phyloP scores from a whole-genome alignment of 108 stramenopile genomes.

The Nitzschia inconspicua region DNA sequence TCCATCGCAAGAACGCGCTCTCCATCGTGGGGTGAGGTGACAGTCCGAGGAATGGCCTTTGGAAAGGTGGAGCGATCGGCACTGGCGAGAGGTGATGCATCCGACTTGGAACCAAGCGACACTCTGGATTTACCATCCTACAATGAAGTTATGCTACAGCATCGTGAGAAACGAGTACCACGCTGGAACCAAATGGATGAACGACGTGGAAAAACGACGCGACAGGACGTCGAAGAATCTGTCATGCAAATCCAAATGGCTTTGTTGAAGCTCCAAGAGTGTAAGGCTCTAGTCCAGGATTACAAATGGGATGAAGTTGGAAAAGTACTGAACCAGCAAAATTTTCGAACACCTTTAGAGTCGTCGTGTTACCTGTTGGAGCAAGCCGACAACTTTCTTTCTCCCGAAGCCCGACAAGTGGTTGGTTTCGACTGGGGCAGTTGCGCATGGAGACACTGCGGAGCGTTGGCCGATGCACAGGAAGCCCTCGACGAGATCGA shows the following conservation, averaged over 20 bases:
- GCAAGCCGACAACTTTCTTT: slow-evolving; percentile 15
- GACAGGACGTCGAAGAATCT: slow-evolving; percentile 40
- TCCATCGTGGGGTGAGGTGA: slow-evolving; percentile 9
- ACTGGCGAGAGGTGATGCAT: neutral
- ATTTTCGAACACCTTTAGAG: slow-evolving; percentile 17
- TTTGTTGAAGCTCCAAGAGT: slow-evolving; percentile 31
- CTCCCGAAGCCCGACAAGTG: slow-evolving; percentile 23
- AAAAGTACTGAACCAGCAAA: slow-evolving; percentile 10
- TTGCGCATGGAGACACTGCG: slow-evolving; percentile 86
- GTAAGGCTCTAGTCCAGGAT: slow-evolving; percentile 52
- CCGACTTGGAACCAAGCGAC: slow-evolving; percentile 6
- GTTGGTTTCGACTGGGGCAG: slow-evolving; percentile 86
- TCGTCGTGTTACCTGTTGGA: slow-evolving; percentile 21
- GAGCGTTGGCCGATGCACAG: slow-evolving; percentile 80
- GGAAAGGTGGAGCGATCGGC: slow-evolving; percentile 9
- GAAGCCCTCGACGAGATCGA: slow-evolving; percentile 80
- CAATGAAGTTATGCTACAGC: slow-evolving; percentile 80
- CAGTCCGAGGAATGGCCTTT: slow-evolving; percentile 24
- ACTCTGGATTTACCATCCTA: slow-evolving; percentile 44
- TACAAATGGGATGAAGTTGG: slow-evolving; percentile 75
- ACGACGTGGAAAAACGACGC: neutral
- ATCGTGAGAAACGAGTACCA: slow-evolving; percentile 59
- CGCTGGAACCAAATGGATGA: slow-evolving; percentile 35
- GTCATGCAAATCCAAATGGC: slow-evolving; percentile 39
- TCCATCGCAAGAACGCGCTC: neutral